Base-by-base conservation (phyloP, 139 green algal genomes). In the Spirogloea muscicola region DNA sequence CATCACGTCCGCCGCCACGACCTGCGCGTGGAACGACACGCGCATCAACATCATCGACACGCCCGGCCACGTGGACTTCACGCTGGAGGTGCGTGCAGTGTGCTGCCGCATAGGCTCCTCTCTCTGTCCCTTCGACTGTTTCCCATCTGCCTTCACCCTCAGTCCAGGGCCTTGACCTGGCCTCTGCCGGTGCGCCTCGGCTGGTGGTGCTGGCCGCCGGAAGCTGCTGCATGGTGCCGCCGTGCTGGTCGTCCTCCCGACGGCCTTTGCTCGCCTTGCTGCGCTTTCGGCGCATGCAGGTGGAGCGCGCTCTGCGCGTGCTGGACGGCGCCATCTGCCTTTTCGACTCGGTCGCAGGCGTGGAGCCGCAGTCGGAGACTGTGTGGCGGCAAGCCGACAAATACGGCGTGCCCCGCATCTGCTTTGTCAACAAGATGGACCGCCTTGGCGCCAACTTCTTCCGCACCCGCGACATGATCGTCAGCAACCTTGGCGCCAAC, bases 381-480 rank as follows among this genome's bases (percentile, higher is more conserved):
- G 94, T 99, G 74, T 99, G 95, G 95, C 91, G 95, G 68, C 94
- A 99, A 89, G 94, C 94, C 51, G 92, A 98, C 89, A 97, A 97
- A 86, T 99, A 98, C 86, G 88, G 81, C 36, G 84, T 97, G 51
- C 92, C 92, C 1, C 90, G 95, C 65, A 92, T 99, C 83, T 97
- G 91, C 86, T 99, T 98, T 70, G 91, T 99, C 18, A 99, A 99
- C 91, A 99, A 99, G 90, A 99, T 99, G 95, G 95, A 99, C 87
- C 87, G 95, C 48, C 90, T 97, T 88, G 95, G 95, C 27, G 95
- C 95, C 69, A 92, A 99, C 89, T 99, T 97, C 84, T 94, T 88
- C 86, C 52, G 74, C 34, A 84, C 76, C 6, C 13, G 57, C n/a
- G 84, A 90, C 78, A 95, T 94, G 90, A 89, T 95, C 43, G 57